Evolutionary conservation across 1,284 basidiomycete genomes (phyloP), one percentile per base, ranked within the genome.

Genomic region (Lignosus rhinocerotis): DNA sequence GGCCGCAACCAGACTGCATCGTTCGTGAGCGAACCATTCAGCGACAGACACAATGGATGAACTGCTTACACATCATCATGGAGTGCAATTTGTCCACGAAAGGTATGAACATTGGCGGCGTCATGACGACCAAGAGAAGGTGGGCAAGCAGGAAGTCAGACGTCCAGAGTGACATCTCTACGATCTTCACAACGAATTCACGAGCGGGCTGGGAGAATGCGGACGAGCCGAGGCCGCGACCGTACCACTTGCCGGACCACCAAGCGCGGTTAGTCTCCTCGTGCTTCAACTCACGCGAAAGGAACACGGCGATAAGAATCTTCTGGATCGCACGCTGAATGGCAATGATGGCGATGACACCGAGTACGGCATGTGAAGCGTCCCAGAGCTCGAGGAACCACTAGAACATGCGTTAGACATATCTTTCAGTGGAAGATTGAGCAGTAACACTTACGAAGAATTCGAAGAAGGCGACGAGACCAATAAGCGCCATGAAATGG

Each of bases 231-330:
- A 97, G 80, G 42, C 93, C 93, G 56, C 94, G 84, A 51, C 94
- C 94, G 71, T 95, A 96, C 95, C 95, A 97, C 75, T 94, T 93
- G 72, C 95, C 95, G n/a, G 94, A 95, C 95, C 95, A 98, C 95
- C 95, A 98, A 8, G 94, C 94, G 60, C 93, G 82, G 77, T 98
- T 97, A 17, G 93, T 95, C 78, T 97, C 94, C 71, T 98, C 96
- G 72, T 96, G 92, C 79, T 97, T 97, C 81, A 90, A 94, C 76
- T 98, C 95, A 73, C 95, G 88, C 42, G 93, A 92, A 52, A 98
- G 80, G 84, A 96, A 94, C 58, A 94, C 88, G 1, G 94, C 84
- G 64, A 98, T 98, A 61, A 97, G 80, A 63, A 96, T 86, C 80
- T 98, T 98, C 78, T 94, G 93, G 68, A 97, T 83, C 51, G 90